Base-by-base conservation (phyloP, 108 stramenopile species). In the Nitzschia palea region DNA sequence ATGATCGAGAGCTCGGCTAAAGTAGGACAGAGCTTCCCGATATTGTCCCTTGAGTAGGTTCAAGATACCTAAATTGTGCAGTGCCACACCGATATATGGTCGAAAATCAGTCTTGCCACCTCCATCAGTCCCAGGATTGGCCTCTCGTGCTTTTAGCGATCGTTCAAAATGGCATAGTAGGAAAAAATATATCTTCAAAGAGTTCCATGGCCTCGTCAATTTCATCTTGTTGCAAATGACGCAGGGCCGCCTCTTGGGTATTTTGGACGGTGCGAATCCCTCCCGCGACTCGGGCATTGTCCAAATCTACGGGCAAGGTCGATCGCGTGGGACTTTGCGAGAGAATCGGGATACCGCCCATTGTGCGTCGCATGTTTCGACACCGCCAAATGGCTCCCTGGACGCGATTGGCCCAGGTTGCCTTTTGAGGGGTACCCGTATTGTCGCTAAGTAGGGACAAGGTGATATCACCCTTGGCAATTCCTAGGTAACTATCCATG, bases 401-500 rank as follows among this genome's bases (percentile, higher is more conserved):
- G 2, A 78, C 77, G 6, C 70, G 71, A 44, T 30, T 52, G 9
- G 66, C 62, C 72, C 76, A 77, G 1, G 73, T 45, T 18, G 68
- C 67, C 33, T 30, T 64, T 58, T 59, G 55, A 15, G 71, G 51
- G n/a, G 54, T 62, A 44, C 62, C 57, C 8, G 57, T 61, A 26
- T 70, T 70, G 15, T 71, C 78, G 52, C 48, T 68, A 30, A 84
- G 48, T 0, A 84, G 58, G 5, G 82, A 84, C 17, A 84, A 30
- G 15, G 73, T 73, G 33, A 77, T 62, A 36, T 84, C 83, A 20
- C 83, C 83, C 55, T 76, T 74, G 29, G 71, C 68, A 54, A 84
- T 80, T 9, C 83, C 83, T 25, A 62, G 31, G 23, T 68, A 73
- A 57, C 64, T 66, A 34, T 84, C 75, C 51, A 83, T 47, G 14